These are phyloP conservation scores for Mercurialis annua DNA, from an alignment of 345 rosid species.

Conservation along the genomic window DNA sequence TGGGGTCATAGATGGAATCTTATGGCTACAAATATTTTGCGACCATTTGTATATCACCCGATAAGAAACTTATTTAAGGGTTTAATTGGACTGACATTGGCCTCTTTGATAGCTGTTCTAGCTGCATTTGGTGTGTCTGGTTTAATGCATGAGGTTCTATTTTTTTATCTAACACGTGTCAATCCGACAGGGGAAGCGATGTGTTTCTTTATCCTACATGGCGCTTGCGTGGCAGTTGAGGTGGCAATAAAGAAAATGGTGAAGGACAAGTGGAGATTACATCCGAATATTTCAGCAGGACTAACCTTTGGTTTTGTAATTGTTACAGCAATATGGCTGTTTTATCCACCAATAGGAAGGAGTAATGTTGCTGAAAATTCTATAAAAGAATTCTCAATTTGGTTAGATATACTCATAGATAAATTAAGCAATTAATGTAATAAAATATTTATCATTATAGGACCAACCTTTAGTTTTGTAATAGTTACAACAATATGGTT, in stretches of 20 bases:
- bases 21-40: constrained; percentile 24
- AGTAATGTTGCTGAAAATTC: too few species aligned
- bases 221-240: constrained; percentile 34
- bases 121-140: constrained; percentile 35
- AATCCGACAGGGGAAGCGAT: constrained; percentile 37
- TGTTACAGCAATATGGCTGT: constrained; percentile 37
- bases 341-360: constrained; percentile 45
- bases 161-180: constrained; percentile 19
- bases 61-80: not conserved
- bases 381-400: too few species aligned
- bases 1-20: constrained; percentile 41
- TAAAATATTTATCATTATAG: too few species aligned
- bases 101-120: not conserved
- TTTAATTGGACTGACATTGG: not conserved
- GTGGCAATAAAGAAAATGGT: constrained; percentile 21
- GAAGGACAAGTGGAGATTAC: constrained; percentile 19
- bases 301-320: constrained; percentile 37
- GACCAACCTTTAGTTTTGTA: constrained; percentile 15
- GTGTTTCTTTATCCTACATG: constrained; percentile 37
- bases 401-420: too few species aligned
- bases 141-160: constrained; percentile 32
- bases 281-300: constrained; percentile 16
- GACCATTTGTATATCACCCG: constrained; percentile 24
- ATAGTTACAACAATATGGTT: constrained; percentile 23
- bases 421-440: too few species aligned